Evolutionary conservation across 768 basidiomycete genomes (phyloP), one percentile per base, ranked within the genome.

Genomic region (Termitomyces sp.): DNA sequence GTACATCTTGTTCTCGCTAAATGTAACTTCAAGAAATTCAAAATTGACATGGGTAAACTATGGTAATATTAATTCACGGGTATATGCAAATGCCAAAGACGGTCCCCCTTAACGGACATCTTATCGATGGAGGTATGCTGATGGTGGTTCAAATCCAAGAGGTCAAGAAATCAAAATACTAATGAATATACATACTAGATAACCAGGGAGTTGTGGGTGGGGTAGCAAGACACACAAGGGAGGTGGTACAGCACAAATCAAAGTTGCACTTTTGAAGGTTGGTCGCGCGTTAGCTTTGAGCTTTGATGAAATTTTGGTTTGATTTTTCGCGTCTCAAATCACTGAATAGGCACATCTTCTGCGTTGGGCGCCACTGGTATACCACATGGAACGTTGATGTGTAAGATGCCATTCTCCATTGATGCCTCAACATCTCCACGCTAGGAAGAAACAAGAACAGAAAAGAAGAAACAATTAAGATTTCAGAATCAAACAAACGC

Each of bases 401-500:
- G 75, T 45, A 88, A 77, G 49, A 88, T 66, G 35, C 86, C 86
- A 64, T 85, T 79, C 59, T 78, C 76, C 71, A 88, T 76, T 51
- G 72, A 69, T 32, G 78, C 81, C 28, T 71, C 65, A 51, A 87
- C 65, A 60, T 87, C 80, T 63, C 77, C 74, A 62, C 74, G 69
- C 85, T 60, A 55, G 54, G 45, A 44, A 53, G 28, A 19, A 34
- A 56, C 55, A 49, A 58, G 41, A 50, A 62, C 51, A 60, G 59
- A 58, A 60, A 60, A 53, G 55, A 51, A 52, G 50, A 60, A 58
- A 40, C 19, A 47, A 52, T 57, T 52, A 60, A 62, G 58, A 55
- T 50, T 57, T 57, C 47, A 53, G 48, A 60, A 56, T 51, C 49
- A 53, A 24, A 54, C 48, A 54, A 54, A 57, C 43, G 60, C 59